A percentile compares a stretch with the other conserved stretches of the same genome.
Evolutionary conservation across 495 filamentous ascomycete genomes (phyloP).

Genomic region (Xylaria telfairii): DNA sequence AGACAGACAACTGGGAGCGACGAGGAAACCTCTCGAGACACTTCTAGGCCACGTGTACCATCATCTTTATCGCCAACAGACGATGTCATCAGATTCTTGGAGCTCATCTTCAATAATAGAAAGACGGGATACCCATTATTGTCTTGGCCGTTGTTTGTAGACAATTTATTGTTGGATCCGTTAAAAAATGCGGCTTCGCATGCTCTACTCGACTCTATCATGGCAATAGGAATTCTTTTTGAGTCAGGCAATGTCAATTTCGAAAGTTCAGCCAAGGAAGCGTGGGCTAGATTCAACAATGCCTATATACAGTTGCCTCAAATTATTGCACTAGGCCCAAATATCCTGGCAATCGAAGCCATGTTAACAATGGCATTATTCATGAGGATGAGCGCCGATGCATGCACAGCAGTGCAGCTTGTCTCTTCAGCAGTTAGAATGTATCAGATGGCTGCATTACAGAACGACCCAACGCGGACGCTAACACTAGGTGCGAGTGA

Average conservation of each 20-base stretch:
- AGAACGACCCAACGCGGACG: background rate
- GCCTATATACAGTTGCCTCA: constrained; percentile 23
- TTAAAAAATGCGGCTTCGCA: background rate
- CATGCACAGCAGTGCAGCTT: constrained; percentile 9
- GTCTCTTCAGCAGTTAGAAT: background rate
- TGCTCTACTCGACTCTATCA: constrained; percentile 8
- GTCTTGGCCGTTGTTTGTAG: background rate
- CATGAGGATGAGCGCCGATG: constrained; percentile 5
- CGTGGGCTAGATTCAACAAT: constrained; percentile 27
- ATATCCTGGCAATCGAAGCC: constrained; percentile 20
- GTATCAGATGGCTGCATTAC: background rate
- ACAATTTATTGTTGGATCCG: constrained; percentile 6
- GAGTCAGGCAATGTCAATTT: background rate
- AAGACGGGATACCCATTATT: constrained; percentile 9
- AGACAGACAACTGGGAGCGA: background rate
- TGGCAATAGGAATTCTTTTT: constrained; percentile 17
- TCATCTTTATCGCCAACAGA: background rate
- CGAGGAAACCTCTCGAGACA: background rate
- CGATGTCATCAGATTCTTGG: constrained; percentile 5
- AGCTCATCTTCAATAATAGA: constrained; percentile 16
- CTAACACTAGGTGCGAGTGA: background rate
- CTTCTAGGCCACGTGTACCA: background rate
- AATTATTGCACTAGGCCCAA: constrained; percentile 9
- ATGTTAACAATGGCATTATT: constrained; percentile 20
- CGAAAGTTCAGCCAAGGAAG: background rate